Base-by-base conservation (phyloP, 306 rosid species). In the Hylodesmum podocarpum region DNA sequence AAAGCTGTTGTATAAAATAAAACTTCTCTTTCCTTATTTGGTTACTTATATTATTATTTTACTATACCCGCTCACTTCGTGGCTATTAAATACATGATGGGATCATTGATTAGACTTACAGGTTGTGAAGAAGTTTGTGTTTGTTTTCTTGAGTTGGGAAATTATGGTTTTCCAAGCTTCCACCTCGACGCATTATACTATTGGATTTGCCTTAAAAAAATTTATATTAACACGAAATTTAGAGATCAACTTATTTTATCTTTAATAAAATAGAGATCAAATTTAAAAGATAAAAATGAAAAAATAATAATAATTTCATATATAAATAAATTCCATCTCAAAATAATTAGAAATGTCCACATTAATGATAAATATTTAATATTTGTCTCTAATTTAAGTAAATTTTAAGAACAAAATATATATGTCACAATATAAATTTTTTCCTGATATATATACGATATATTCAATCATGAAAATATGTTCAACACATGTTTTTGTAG, bases 61-160 rank as follows among this genome's bases (percentile, higher is more conserved):
- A 66, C 7, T 61, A n/a, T n/a, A 36, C 29, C 24, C 49, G 33
- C 76, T 46, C 54, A 29, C 68, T 67, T 78, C 22, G 19, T 40
- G 54, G 34, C 68, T 47, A 36, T 79, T 73, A 28, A 81, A 78
- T 66, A 77, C 50, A 79, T 79, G 83, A 85, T 80, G 75, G 87
- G 73, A 72, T 85, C 71, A 67, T 78, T 78, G 76, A 78, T 74
- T 73, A 83, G 86, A 83, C 73, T 40, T 71, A 41, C 24, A 33
- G 70, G 70, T 71, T 62, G 61, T 66, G 72, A 72, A 62, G 44
- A 63, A 61, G 41, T 21, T 46, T 37, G 46, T 37, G 46, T 39
- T n/a, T n/a, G 15, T 13, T 61, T 65, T 50, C 1, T 37, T 24
- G 24, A 11, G 34, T 16, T 6, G 15, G 6, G 28, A 57, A 54